Base-by-base conservation (phyloP, 2,329 filamentous ascomycete species). In the Stenocarpella maydis region DNA sequence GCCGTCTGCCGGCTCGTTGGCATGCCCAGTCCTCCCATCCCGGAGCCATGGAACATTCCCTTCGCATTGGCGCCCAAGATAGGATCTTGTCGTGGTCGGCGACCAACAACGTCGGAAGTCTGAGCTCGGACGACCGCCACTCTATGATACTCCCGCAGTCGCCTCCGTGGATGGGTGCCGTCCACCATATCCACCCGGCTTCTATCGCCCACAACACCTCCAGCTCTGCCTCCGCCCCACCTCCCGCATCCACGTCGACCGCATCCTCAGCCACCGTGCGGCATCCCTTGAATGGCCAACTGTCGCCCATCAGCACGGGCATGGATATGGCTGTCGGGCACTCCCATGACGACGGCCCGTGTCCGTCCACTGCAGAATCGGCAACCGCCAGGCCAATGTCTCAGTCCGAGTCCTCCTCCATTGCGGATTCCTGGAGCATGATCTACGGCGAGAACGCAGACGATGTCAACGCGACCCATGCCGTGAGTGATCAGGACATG, bases 261-360 rank as follows among this genome's bases (percentile, higher is more conserved):
- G 73, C 76, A 14, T 76, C 76, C 12, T 71, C 74, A 15, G 50
- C 69, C 61, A 70, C 74, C 43, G 74, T 74, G 41, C 75, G 75
- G 60, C 74, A 77, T 34, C 71, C 74, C 31, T 81, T 81, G 43
- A 80, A 81, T 15, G 83, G 84, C 52, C 86, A 86, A 73, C 76
- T 87, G 68, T 88, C 86, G 45, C 86, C 86, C 49, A 80, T 85
- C 73, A 88, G 86, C 77, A 83, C 83, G 69, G 82, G 81, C 71
- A 80, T 85, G 75, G 84, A 86, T 50, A 77, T 81, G 43, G 68
- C 77, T 9, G 37, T 74, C 15, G 71, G 70, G 8, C 68, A 72
- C 28, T 53, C 53, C 17, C 69, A 70, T 54, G 73, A 74, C 52
- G 71, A 67, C 68, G 74, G 75, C 45, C 68, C 67, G 55, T 75